Base-by-base conservation (phyloP, 2,329 filamentous ascomycete species). In the Xylaria sp. region DNA sequence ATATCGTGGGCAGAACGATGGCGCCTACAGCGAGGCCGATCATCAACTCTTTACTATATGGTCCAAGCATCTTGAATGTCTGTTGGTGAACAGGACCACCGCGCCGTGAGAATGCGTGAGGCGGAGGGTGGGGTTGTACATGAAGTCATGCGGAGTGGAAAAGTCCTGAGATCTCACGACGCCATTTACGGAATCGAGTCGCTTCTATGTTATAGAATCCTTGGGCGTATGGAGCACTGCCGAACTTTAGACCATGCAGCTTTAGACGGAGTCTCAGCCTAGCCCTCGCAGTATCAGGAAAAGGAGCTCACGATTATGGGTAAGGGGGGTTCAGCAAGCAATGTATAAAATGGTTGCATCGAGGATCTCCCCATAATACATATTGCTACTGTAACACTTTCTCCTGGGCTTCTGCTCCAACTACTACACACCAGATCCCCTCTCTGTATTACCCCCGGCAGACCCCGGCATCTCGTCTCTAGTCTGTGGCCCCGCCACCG, bases 21-120 rank as follows among this genome's bases (percentile, higher is more conserved):
- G 66, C 69, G 31, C 57, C 68, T 15, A 71, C 33, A 36, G 66
- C 72, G 48, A 73, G 59, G 58, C 68, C 68, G 20, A 73, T 66
- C 64, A 72, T 71, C 51, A 72, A 59, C 26, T 67, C 62, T 62
- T 72, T 65, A 63, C 69, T 68, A 17, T 68, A 73, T 11, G 51
- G 53, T 15, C 53, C 53, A 15, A 56, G 53, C 53, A 56, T 56
- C n/a, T 38, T 13, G 53, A 20, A 56, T 10, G 31, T 56, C 33
- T 54, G 53, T 38, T 15, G n/a, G n/a, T n/a, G 11, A 38, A 4
- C 10, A 38, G 31, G 5, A 56, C 33, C 31, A 38, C 53, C 33
- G 53, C 53, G 53, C n/a, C n/a, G 49, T 56, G 31, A 38, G 2
- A 33, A 23, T 56, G 53, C 53, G 53, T 56, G 53, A 56, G 53